phyloP scores from a whole-genome alignment of 2,329 filamentous ascomycete genomes.

The Clarireedia homoeocarpa region DNA sequence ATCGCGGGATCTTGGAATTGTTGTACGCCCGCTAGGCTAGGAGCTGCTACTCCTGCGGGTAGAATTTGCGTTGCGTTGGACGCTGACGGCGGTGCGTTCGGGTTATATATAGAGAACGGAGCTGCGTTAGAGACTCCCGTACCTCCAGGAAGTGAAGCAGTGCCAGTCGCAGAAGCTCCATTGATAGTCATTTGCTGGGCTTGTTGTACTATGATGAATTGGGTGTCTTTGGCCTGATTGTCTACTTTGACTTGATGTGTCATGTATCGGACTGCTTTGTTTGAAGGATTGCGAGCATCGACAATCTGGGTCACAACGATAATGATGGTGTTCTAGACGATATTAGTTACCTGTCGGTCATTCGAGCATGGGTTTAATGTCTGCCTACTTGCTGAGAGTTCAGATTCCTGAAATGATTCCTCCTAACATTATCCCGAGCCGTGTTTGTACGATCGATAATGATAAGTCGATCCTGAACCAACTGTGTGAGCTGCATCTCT shows the following conservation, averaged over 20 bases:
- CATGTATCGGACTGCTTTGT: slow-evolving; percentile 21
- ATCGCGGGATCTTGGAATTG: slow-evolving; percentile 17
- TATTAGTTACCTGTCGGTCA: slow-evolving; percentile 7
- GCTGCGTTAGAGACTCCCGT: background rate
- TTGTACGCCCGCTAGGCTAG: slow-evolving; percentile 14
- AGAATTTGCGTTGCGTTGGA: slow-evolving; percentile 14
- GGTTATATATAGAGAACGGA: slow-evolving; percentile 6
- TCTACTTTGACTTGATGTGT: slow-evolving; percentile 23
- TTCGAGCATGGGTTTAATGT: background rate
- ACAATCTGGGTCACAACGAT: slow-evolving; percentile 23
- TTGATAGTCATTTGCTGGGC: slow-evolving; percentile 11
- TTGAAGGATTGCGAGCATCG: slow-evolving; percentile 18
- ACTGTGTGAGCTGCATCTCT: slow-evolving; percentile 16
- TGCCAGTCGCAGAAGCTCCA: background rate
- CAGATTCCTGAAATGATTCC: slow-evolving; percentile 23
- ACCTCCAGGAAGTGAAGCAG: slow-evolving; percentile 1
- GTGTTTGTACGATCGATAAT: slow-evolving; percentile 11
- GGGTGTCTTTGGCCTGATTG: slow-evolving; percentile 6
- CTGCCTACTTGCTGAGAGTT: slow-evolving; percentile 23
- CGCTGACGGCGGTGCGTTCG: slow-evolving; percentile 5
- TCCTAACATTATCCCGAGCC: slow-evolving; percentile 25
- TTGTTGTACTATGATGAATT: slow-evolving; percentile 18
- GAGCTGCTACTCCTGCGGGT: slow-evolving; percentile 13
- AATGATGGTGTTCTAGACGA: slow-evolving; percentile 24
- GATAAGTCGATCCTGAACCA: slow-evolving; percentile 12